Conservation (phyloP, 1,139 yeast species). For the Entelexis sorbosivorans region DNA sequence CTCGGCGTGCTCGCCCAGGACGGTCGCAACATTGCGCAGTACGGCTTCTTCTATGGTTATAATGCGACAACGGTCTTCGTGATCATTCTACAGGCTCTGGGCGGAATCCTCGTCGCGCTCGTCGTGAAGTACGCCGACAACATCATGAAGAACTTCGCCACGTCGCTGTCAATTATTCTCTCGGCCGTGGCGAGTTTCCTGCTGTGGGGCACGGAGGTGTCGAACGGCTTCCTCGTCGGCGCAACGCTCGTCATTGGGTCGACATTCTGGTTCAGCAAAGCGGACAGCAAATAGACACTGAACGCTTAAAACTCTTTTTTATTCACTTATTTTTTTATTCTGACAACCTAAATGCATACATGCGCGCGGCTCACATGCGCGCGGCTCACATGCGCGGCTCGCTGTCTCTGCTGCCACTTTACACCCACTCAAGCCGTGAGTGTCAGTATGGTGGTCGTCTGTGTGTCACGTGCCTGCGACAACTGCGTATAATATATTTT, state of each 20-base stretch:
- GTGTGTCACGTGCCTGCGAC: background rate
- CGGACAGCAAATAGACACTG: conserved; percentile 3
- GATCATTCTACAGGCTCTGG: conserved; percentile 34
- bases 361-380: no score
- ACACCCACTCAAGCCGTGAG: no score
- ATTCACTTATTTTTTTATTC: no score
- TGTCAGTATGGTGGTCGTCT: no score
- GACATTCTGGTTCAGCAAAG: conserved; percentile 27
- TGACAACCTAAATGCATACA: no score
- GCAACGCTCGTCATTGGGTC: conserved; percentile 33
- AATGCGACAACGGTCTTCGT: conserved; percentile 34
- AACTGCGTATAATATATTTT: background rate
- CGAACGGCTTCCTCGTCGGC: conserved; percentile 32
- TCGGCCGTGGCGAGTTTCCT: conserved; percentile 34
- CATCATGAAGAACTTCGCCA: conserved; percentile 37
- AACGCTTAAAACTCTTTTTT: no score
- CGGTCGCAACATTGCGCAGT: conserved; percentile 29
- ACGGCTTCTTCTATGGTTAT: conserved; percentile 36
- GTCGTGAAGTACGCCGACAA: conserved; percentile 38
- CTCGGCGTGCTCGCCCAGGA: conserved; percentile 33
- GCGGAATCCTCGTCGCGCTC: conserved; percentile 36
- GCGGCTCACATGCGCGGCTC: no score
- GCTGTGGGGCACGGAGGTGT: conserved; percentile 31
- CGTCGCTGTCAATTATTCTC: conserved; percentile 34
- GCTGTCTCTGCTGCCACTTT: no score